Evolutionary conservation across 2,329 filamentous ascomycete species (phyloP), one percentile per base, ranked within the genome.

Genomic region (Fusarium sp.): DNA sequence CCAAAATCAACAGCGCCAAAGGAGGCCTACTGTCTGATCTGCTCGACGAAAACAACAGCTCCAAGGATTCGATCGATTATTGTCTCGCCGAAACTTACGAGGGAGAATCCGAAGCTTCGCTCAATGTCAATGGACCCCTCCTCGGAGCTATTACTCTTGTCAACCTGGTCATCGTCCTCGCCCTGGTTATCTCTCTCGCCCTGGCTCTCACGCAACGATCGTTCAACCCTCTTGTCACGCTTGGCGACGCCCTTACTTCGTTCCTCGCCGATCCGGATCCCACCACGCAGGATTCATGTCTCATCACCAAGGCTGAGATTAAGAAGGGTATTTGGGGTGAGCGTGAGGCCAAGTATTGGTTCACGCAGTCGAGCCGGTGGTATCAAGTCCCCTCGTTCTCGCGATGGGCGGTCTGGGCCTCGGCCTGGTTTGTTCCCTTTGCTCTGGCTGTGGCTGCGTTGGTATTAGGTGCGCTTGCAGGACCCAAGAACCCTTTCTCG

Each of bases 221-320:
- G 20, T 85, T 86, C 72, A 78, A 80, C 17, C 87, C 86, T 1
- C 82, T 89, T 6, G 84, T 85, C 17, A 88, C 87, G 1, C 81
- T 89, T 4, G 87, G 87, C 35, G 87, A 89, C 70, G 85, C 86
- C 32, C 80, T 89, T n/a, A 76, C 83, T 6, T 88, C 87, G 2
- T 89, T 89, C 65, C 83, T 89, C 54, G 78, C 80, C 14, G 81
- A 83, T 2, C 84, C 86, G 0, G 87, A 89, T 73, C 77, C 78
- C 1, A 82, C 81, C 2, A 88, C 87, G 0, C 80, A 80, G 32
- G 83, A 82, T 20, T 81, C 82, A 7, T 88, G 85, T 66, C 82
- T 89, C 15, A 76, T 89, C 57, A 84, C 83, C 65, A 88, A 88
- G 70, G 64, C 75, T 17, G 87, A 89, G 65, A 81, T 88, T 27